phyloP scores from a whole-genome alignment of 1,139 yeast genomes.

The Sugiyamaella xylanicola region DNA sequence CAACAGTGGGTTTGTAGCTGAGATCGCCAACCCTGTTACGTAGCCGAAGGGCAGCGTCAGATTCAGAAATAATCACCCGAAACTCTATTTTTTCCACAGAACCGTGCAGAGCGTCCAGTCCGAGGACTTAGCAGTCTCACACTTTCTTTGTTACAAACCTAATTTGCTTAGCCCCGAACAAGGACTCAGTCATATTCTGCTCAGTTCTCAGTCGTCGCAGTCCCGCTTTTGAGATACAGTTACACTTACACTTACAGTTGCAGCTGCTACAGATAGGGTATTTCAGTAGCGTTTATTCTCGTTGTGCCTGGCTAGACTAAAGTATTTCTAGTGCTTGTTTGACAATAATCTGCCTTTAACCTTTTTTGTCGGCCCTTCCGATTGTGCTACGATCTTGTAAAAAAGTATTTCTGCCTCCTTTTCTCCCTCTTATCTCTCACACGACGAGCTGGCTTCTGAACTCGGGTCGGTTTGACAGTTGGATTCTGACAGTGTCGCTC shows the following conservation, averaged over 20 bases:
- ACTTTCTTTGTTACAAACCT: neutral
- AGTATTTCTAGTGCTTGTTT: too few relatives aligned
- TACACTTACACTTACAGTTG: too few relatives aligned
- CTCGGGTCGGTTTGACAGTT: too few relatives aligned
- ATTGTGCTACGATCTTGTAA: too few relatives aligned
- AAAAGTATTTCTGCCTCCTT: too few relatives aligned
- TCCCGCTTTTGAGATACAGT: neutral
- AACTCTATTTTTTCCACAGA: neutral
- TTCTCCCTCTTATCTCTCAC: too few relatives aligned
- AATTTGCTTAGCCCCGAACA: neutral
- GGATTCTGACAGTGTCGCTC: neutral
- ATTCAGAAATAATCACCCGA: neutral
- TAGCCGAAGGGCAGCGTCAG: neutral
- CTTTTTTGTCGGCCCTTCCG: too few relatives aligned
- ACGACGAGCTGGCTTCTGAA: too few relatives aligned
- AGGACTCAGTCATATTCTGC: neutral
- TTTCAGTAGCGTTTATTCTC: too few relatives aligned
- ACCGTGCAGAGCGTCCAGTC: neutral
- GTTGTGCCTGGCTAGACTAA: too few relatives aligned
- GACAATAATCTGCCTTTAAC: too few relatives aligned
- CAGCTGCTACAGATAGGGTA: too few relatives aligned
- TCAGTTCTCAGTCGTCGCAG: neutral
- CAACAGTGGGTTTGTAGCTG: neutral
- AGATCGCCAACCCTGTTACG: neutral
- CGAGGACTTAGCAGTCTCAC: neutral